phyloP scores from a whole-genome alignment of 1,284 basidiomycete species.

The Ganoderma boninense region DNA sequence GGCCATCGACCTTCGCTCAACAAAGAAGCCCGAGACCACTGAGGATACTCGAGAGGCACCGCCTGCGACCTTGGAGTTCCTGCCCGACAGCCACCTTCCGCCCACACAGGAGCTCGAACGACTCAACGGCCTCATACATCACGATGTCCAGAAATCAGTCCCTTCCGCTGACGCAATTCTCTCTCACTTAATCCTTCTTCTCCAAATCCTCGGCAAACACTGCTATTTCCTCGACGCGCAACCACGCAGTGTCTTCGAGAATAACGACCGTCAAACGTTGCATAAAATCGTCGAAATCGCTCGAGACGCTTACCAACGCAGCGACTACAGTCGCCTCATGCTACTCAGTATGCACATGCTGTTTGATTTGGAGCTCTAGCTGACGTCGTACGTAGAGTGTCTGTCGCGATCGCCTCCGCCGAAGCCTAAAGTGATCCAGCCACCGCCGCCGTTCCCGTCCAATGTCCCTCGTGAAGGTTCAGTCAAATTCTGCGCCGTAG shows the following conservation, averaged over 20 bases:
- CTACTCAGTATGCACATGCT: background rate
- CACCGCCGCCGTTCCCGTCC: no score
- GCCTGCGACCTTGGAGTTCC: background rate
- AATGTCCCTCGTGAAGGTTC: background rate
- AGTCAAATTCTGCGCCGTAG: background rate
- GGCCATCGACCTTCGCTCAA: no score
- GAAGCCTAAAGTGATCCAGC: no score
- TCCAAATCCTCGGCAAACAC: background rate
- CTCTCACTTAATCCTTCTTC: no score
- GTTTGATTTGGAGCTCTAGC: background rate
- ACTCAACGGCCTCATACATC: background rate
- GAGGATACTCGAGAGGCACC: background rate
- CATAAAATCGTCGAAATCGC: background rate
- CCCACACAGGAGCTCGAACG: background rate
- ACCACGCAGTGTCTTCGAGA: background rate
- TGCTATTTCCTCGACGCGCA: background rate
- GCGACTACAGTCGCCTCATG: conserved; percentile 2
- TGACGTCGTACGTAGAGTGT: background rate
- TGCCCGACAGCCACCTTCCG: background rate
- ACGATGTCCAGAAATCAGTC: background rate
- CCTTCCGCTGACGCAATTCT: no score
- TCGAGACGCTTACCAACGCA: background rate
- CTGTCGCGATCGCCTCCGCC: background rate
- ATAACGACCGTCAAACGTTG: background rate
- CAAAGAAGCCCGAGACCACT: background rate